These are phyloP conservation scores for Phragmites australis DNA, from an alignment of 176 grass and related monocot species.

Conservation along the genomic window DNA sequence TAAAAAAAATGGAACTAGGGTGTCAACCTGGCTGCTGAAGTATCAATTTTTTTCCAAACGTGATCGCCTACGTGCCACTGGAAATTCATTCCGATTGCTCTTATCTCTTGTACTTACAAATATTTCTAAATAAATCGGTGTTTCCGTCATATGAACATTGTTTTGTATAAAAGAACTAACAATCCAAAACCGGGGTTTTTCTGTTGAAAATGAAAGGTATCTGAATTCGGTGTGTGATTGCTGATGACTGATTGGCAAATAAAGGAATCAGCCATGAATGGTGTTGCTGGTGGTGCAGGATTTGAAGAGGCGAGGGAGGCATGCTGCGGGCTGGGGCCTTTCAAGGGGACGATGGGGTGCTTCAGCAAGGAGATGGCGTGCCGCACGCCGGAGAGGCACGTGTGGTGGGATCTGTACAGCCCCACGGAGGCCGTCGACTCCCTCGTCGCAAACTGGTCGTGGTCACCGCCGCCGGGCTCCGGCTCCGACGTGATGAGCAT, in stretches of 20 bases:
- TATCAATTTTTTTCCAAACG: too few species aligned
- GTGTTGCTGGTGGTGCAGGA: background rate
- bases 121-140: too few species aligned
- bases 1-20: too few species aligned
- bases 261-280: too few species aligned
- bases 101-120: too few species aligned
- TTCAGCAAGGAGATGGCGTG: slow-evolving; percentile 35
- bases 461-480: background rate
- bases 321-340: slow-evolving; percentile 7
- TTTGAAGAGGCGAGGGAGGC: background rate
- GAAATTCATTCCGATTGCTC: too few species aligned
- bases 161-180: too few species aligned
- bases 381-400: slow-evolving; percentile 2
- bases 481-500: background rate
- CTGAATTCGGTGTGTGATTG: too few species aligned
- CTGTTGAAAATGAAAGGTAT: background rate
- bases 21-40: too few species aligned
- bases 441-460: background rate
- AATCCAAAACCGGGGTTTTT: background rate
- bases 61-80: too few species aligned
- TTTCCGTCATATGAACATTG: too few species aligned
- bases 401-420: slow-evolving; percentile 34
- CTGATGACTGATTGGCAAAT: background rate
- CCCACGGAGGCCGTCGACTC: background rate
- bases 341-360: slow-evolving; percentile 17